phyloP scores from a whole-genome alignment of 1,139 yeast genomes.

The Saccharomycopsis phalli region DNA sequence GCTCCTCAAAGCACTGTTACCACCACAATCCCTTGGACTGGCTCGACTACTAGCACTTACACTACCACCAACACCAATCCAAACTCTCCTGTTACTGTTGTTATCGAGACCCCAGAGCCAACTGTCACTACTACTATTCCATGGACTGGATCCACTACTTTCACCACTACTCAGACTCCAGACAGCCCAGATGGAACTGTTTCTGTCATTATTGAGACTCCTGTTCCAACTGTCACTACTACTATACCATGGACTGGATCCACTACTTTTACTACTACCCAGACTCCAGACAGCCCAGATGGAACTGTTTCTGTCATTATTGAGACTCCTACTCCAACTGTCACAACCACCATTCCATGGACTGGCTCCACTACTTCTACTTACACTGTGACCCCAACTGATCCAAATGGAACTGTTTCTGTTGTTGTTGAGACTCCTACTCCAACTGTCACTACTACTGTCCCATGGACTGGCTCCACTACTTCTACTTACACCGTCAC shows the following conservation, averaged over 20 bases:
- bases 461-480: neutral
- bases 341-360: constrained; percentile 8
- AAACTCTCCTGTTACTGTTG: constrained; percentile 1
- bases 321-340: constrained; percentile 7
- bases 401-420: constrained; percentile 15
- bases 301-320: constrained; percentile 5
- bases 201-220: constrained; percentile 5
- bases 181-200: constrained; percentile 3
- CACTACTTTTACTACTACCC: neutral
- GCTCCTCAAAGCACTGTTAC: constrained; percentile 29
- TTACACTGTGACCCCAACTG: constrained; percentile 1
- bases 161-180: constrained; percentile 5
- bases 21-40: constrained; percentile 1
- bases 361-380: constrained; percentile 2
- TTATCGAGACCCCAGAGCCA: neutral
- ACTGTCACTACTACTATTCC: neutral
- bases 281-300: neutral
- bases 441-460: constrained; percentile 2
- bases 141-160: constrained; percentile 2
- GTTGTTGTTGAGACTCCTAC: constrained; percentile 21
- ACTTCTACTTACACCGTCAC: neutral
- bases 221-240: constrained; percentile 4
- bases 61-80: neutral
- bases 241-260: constrained; percentile 8
- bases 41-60: constrained; percentile 1